These are phyloP conservation scores for Dipodascus geniculatus DNA, from an alignment of 805 yeast species.

Conservation along the genomic window DNA sequence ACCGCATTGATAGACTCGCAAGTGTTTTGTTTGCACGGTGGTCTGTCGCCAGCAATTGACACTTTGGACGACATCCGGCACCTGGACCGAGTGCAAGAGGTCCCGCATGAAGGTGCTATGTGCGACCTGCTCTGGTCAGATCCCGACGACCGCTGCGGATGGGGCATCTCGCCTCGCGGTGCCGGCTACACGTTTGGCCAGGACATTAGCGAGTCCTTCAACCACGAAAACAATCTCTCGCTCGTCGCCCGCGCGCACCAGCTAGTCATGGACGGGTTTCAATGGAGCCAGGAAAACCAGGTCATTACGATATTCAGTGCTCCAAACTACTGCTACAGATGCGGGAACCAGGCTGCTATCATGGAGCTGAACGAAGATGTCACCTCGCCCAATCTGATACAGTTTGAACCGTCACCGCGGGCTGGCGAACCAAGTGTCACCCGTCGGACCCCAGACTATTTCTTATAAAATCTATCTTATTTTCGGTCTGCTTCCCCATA, in stretches of 20 bases:
- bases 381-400: constrained; percentile 70
- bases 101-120: constrained; percentile 97
- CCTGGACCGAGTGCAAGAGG: constrained; percentile 85
- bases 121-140: constrained; percentile 95
- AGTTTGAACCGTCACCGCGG: constrained; percentile 86
- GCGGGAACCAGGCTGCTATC: constrained; percentile 92
- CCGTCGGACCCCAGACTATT: constrained; percentile 89
- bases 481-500: too few relatives aligned
- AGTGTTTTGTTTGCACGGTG: constrained; percentile 89
- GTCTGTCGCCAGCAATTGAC: constrained; percentile 88
- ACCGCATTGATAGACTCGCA: constrained; percentile 87
- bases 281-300: constrained; percentile 76
- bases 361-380: constrained; percentile 91
- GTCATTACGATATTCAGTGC: constrained; percentile 89
- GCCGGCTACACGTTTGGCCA: constrained; percentile 98
- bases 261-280: constrained; percentile 93
- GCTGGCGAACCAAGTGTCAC: constrained; percentile 97
- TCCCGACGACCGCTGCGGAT: constrained; percentile 93
- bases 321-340: constrained; percentile 88
- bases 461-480: too few relatives aligned
- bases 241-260: constrained; percentile 93
- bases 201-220: constrained; percentile 87
- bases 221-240: constrained; percentile 76
- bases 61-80: constrained; percentile 87
- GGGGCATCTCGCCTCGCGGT: constrained; percentile 97